These are phyloP conservation scores for Xanthoconium purpureum DNA, from an alignment of 768 basidiomycete species.

Conservation along the genomic window DNA sequence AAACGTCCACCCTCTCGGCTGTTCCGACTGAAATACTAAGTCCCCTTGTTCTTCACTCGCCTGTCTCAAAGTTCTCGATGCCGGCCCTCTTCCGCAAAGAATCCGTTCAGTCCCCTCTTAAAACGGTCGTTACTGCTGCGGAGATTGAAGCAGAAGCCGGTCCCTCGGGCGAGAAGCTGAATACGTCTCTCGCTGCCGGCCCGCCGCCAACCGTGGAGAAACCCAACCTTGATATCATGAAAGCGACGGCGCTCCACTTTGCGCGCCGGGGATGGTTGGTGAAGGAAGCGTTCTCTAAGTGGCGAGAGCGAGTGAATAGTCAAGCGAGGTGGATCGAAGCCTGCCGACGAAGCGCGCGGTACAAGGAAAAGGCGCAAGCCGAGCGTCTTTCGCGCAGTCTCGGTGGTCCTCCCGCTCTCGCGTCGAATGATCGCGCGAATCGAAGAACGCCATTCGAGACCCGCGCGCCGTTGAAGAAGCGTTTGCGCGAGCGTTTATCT, in stretches of 20 bases:
- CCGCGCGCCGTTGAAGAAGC: slow-evolving; percentile 22
- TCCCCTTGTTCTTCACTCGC: slow-evolving; percentile 30
- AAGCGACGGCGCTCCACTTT: slow-evolving; percentile 44
- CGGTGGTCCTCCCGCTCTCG: background rate
- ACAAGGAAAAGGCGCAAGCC: slow-evolving; percentile 48
- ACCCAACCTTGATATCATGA: slow-evolving; percentile 27
- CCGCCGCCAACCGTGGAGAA: slow-evolving; percentile 7
- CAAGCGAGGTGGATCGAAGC: slow-evolving; percentile 61
- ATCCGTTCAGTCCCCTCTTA: slow-evolving; percentile 26
- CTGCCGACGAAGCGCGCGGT: slow-evolving; percentile 55
- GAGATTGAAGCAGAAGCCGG: slow-evolving; percentile 11
- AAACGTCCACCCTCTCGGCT: slow-evolving; percentile 22
- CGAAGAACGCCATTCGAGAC: slow-evolving; percentile 24
- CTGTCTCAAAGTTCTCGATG: slow-evolving; percentile 19
- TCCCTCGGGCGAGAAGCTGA: slow-evolving; percentile 1
- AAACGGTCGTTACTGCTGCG: slow-evolving; percentile 8
- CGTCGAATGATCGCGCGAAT: slow-evolving; percentile 21
- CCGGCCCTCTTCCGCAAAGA: slow-evolving; percentile 22
- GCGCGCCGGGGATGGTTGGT: slow-evolving; percentile 39
- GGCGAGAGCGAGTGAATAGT: slow-evolving; percentile 46
- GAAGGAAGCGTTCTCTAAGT: slow-evolving; percentile 41
- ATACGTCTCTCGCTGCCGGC: background rate
- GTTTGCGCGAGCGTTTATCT: slow-evolving; percentile 36
- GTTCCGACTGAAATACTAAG: slow-evolving; percentile 30
- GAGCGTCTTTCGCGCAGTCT: slow-evolving; percentile 33